These are phyloP conservation scores for Hypsizygus marmoreus DNA, from an alignment of 768 basidiomycete species.

Conservation along the genomic window DNA sequence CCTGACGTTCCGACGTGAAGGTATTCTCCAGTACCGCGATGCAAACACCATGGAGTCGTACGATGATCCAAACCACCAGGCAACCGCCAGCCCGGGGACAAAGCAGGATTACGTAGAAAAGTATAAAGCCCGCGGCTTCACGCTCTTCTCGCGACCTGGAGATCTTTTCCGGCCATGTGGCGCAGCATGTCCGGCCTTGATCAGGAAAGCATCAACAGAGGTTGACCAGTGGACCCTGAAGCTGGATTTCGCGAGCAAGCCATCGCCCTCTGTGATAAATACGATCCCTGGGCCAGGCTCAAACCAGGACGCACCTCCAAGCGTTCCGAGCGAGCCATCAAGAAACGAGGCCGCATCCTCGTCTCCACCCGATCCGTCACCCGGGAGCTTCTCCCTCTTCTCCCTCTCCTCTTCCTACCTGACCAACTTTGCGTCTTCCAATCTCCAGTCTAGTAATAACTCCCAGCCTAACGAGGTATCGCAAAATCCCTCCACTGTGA, in stretches of 20 bases:
- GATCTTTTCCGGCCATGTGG: conserved; percentile 11
- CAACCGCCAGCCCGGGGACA: not conserved
- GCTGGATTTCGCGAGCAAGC: conserved; percentile 1
- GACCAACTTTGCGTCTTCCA: not conserved
- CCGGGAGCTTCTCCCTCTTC: too few relatives aligned
- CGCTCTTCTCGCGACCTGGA: conserved; percentile 6
- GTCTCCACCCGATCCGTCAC: too few relatives aligned
- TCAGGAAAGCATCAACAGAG: not conserved
- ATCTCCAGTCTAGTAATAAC: too few relatives aligned
- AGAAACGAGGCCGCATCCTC: too few relatives aligned
- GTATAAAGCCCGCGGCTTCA: conserved; percentile 13
- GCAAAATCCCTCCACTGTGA: not conserved
- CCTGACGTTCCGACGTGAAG: conserved; percentile 11
- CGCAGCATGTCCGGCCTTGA: conserved; percentile 12
- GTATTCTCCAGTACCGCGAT: conserved; percentile 9
- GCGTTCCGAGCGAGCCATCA: too few relatives aligned
- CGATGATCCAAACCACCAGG: conserved; percentile 2
- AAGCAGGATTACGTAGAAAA: conserved; percentile 12
- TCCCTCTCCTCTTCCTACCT: not conserved
- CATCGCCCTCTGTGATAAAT: too few relatives aligned
- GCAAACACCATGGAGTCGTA: conserved; percentile 4
- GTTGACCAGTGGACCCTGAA: conserved; percentile 8
- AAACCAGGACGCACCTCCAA: too few relatives aligned
- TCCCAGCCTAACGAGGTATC: too few relatives aligned
- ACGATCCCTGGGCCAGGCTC: too few relatives aligned